Conservation (phyloP, 75 land plant species). For the Azolla pinnata region DNA sequence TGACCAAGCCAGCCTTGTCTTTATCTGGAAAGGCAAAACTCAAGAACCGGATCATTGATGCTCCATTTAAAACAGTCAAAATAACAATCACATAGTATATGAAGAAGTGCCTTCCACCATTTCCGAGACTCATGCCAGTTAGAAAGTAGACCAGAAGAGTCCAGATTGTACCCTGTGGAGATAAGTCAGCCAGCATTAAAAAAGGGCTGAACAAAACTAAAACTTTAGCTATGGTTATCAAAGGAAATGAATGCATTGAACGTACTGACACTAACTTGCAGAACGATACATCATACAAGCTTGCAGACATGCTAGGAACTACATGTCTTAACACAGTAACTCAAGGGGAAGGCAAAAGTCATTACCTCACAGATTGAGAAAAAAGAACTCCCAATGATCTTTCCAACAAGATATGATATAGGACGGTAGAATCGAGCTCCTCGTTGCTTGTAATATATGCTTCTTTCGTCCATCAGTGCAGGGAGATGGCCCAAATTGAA, state of each 20-base stretch:
- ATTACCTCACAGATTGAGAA: constrained; percentile 21
- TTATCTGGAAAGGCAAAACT: constrained; percentile 9
- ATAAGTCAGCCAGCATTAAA: not conserved
- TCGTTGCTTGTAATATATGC: constrained; percentile 23
- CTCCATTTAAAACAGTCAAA: constrained; percentile 16
- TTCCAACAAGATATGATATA: constrained; percentile 18
- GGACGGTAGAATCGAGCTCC: constrained; percentile 27
- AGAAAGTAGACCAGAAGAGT: constrained; percentile 19
- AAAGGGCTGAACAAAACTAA: not conserved
- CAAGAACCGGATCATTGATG: constrained; percentile 22
- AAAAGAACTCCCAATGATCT: constrained; percentile 14
- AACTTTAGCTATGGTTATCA: too few species aligned
- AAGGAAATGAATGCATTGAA: too few species aligned
- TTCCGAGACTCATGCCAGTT: constrained; percentile 10
- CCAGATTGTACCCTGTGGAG: constrained; percentile 19
- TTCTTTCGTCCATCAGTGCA: constrained; percentile 16
- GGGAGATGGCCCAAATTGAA: constrained; percentile 27
- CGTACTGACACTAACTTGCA: too few species aligned
- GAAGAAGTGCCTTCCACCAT: constrained; percentile 29
- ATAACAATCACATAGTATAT: constrained; percentile 11
- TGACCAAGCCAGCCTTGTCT: constrained; percentile 14
- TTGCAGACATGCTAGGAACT: too few species aligned
- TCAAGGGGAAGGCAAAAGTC: not conserved
- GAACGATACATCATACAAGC: too few species aligned
- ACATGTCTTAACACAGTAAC: too few species aligned